Evolutionary conservation across 148 eudicot species (phyloP).

Genomic region (Rhododendron ferrugineum): DNA sequence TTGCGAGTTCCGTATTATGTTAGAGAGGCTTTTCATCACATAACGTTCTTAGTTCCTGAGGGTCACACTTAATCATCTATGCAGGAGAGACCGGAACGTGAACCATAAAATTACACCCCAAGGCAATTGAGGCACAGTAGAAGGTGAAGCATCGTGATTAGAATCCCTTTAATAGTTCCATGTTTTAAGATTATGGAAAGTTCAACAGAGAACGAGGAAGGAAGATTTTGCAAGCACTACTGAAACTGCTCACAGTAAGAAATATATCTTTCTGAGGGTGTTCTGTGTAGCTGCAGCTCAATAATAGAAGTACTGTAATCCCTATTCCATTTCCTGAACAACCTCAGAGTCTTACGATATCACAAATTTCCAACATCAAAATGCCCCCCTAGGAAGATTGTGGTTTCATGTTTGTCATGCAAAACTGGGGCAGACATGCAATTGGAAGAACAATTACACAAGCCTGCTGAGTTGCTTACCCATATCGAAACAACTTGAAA

Average conservation of each 20-base stretch:
- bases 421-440: background rate
- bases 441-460: background rate
- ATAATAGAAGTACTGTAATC: background rate
- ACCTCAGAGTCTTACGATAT: background rate
- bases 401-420: background rate
- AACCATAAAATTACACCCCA: background rate
- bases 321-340: background rate
- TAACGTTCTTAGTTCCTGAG: background rate
- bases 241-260: background rate
- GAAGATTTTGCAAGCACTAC: background rate
- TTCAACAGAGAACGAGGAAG: background rate
- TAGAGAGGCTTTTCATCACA: background rate
- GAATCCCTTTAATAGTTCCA: background rate
- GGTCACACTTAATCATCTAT: background rate
- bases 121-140: background rate
- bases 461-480: background rate
- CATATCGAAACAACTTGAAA: no score
- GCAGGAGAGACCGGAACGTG: background rate
- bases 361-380: background rate
- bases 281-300: background rate
- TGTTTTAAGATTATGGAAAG: background rate
- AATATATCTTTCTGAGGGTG: background rate
- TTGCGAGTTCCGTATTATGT: background rate
- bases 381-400: background rate
- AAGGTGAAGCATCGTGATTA: background rate